Conservation (phyloP, 768 basidiomycete species). For the Wakefieldia striispora region DNA sequence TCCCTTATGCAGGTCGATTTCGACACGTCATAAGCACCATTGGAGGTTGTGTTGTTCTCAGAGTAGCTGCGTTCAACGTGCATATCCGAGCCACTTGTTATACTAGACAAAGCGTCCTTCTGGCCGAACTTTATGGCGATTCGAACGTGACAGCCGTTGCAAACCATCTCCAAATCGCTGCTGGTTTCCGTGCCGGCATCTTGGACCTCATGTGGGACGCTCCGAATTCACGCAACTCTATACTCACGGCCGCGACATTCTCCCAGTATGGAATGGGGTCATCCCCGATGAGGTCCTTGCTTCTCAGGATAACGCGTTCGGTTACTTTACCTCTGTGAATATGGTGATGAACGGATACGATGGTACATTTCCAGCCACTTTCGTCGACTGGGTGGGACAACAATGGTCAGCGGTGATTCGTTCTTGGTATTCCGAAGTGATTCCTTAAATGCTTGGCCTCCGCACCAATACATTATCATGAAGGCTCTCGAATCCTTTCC, state of each 20-base stretch:
- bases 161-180: slow-evolving; percentile 56
- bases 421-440: no score
- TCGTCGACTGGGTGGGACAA: no score
- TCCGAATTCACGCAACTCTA: slow-evolving; percentile 52
- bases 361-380: slow-evolving; percentile 80
- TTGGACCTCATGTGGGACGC: slow-evolving; percentile 88
- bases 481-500: no score
- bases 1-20: no score
- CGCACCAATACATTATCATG: no score
- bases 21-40: no score
- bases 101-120: slow-evolving; percentile 56
- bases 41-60: no score
- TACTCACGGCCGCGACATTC: slow-evolving; percentile 76
- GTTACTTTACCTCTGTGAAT: slow-evolving; percentile 71
- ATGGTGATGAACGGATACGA: slow-evolving; percentile 83
- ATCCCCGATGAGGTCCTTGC: slow-evolving; percentile 66
- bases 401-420: no score
- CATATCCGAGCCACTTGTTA: no score
- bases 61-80: no score
- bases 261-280: slow-evolving; percentile 86
- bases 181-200: slow-evolving; percentile 61
- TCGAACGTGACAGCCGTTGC: slow-evolving; percentile 42
- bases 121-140: slow-evolving; percentile 60
- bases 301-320: slow-evolving; percentile 59
- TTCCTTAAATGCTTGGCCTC: no score